Evolutionary conservation across 768 basidiomycete species (phyloP).

Genomic region (Lactarius hengduanensis): DNA sequence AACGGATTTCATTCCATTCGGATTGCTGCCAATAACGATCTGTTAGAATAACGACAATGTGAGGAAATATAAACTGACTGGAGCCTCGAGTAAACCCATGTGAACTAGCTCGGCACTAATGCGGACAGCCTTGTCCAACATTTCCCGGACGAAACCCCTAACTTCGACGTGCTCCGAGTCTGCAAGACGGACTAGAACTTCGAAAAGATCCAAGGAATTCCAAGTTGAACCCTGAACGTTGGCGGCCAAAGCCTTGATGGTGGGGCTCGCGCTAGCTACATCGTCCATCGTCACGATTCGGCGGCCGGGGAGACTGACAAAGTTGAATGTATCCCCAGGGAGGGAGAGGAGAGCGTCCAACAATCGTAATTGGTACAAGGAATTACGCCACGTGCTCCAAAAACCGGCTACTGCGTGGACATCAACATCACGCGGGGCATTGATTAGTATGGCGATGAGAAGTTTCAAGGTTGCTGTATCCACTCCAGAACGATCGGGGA

Average conservation of each 20-base stretch:
- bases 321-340: conserved; percentile 88
- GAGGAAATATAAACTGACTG: conserved; percentile 51
- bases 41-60: conserved; percentile 20
- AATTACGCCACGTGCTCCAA: conserved; percentile 84
- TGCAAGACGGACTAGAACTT: conserved; percentile 79
- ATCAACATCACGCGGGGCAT: conserved; percentile 72
- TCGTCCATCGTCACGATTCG: conserved; percentile 88
- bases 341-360: conserved; percentile 87
- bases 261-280: conserved; percentile 78
- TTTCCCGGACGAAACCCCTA: conserved; percentile 75
- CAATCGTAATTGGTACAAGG: conserved; percentile 80
- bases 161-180: conserved; percentile 72
- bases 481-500: conserved; percentile 76
- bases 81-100: conserved; percentile 88
- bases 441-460: conserved; percentile 81
- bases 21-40: conserved; percentile 51
- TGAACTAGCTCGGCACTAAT: conserved; percentile 93
- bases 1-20: conserved; percentile 83
- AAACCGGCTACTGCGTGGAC: conserved; percentile 82
- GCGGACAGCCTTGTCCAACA: conserved; percentile 92
- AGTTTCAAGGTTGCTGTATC: conserved; percentile 89
- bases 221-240: conserved; percentile 91
- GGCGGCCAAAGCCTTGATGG: conserved; percentile 87
- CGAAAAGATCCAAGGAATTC: conserved; percentile 91
- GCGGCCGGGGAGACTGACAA: conserved; percentile 81